These are phyloP conservation scores for Coemansia sp. DNA, from an alignment of 192 early-diverging fungal genomes.

Conservation along the genomic window DNA sequence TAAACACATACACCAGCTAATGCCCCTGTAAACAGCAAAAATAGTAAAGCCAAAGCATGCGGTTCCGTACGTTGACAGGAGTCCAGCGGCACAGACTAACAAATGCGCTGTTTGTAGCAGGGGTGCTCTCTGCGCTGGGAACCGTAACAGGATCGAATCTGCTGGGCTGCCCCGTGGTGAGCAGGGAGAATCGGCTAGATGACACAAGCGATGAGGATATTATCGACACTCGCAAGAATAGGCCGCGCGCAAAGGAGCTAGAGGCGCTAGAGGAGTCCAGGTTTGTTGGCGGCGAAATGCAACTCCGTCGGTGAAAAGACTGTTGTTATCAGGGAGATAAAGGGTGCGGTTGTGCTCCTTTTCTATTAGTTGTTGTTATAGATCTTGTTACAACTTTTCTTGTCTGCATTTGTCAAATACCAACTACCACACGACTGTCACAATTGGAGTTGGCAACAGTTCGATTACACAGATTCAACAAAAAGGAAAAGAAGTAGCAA, in stretches of 20 bases:
- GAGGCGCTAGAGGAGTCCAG: slow-evolving; percentile 16
- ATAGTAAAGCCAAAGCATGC: slow-evolving; percentile 25
- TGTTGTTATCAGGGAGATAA: background rate
- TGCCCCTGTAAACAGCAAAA: background rate
- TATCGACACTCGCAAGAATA: background rate
- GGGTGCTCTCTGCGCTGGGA: slow-evolving; percentile 40
- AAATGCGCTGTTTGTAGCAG: slow-evolving; percentile 47
- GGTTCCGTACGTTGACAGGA: slow-evolving; percentile 50
- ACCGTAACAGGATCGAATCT: slow-evolving; percentile 52
- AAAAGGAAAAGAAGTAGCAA: background rate
- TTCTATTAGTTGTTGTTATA: background rate
- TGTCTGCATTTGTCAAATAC: background rate
- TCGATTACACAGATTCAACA: background rate
- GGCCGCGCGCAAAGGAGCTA: slow-evolving; percentile 3
- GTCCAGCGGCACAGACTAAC: slow-evolving; percentile 48
- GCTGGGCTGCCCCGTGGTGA: slow-evolving; percentile 51
- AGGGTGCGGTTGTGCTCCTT: background rate
- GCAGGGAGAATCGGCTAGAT: slow-evolving; percentile 37
- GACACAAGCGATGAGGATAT: slow-evolving; percentile 12
- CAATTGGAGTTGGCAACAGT: no score
- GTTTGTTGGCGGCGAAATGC: slow-evolving; percentile 26
- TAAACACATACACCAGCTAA: background rate
- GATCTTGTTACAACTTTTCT: background rate
- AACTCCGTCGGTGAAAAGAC: slow-evolving; percentile 5
- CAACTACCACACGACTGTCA: no score